Evolutionary conservation across 2,329 filamentous ascomycete genomes (phyloP).

Genomic region (Fusarium tjaetaba): DNA sequence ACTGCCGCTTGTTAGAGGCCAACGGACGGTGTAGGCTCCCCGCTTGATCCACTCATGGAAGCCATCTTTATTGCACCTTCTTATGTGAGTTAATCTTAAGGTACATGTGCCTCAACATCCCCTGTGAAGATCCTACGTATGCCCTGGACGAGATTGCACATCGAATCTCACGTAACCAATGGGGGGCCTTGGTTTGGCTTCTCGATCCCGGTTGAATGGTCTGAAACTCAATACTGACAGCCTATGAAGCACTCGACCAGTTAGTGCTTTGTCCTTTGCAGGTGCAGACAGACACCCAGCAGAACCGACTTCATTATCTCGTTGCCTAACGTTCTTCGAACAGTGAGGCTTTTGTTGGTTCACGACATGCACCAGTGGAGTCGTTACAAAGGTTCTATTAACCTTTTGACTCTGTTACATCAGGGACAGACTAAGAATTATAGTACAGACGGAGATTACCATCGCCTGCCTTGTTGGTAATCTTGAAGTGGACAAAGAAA

Average conservation of each 20-base stretch:
- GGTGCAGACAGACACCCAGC: not conserved
- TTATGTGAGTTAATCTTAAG: constrained; percentile 2
- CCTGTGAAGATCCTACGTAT: constrained; percentile 3
- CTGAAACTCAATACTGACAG: not conserved
- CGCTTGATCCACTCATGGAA: constrained; percentile 1
- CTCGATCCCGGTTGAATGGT: not conserved
- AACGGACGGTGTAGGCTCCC: constrained; percentile 13
- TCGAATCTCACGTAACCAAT: not conserved
- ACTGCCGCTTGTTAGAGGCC: constrained; percentile 17
- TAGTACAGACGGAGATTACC: not conserved
- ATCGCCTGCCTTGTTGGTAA: not conserved
- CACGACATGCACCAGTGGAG: not conserved
- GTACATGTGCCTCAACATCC: not conserved
- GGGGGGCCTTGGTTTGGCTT: not conserved
- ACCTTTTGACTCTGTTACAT: not conserved
- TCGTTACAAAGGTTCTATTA: not conserved
- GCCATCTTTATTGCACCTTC: constrained; percentile 7
- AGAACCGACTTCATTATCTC: not conserved
- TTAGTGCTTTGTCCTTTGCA: not conserved
- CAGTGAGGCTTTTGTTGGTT: not conserved
- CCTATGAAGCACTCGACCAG: not conserved
- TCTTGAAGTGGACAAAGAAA: not conserved
- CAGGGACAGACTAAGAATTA: not conserved
- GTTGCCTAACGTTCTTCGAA: not conserved
- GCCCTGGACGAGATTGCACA: not conserved